phyloP scores from a whole-genome alignment of 1,284 basidiomycete species.

The Trichosporon ovoides region DNA sequence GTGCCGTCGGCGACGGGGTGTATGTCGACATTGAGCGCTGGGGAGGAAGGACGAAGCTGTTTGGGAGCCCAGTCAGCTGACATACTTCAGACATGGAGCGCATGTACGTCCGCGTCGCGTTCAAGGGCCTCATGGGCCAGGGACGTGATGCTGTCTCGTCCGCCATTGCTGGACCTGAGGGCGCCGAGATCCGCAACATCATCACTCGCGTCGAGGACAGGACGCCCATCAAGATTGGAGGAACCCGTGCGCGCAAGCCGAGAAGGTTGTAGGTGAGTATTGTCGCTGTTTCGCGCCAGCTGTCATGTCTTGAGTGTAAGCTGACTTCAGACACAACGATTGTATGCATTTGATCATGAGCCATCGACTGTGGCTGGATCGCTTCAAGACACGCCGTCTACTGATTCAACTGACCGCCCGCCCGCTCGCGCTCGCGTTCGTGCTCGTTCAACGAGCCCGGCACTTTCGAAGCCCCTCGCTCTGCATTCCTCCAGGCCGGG shows the following conservation, averaged over 20 bases:
- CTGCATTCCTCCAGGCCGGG: slow-evolving; percentile 34
- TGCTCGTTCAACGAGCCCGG: slow-evolving; percentile 13
- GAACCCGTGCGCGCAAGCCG: slow-evolving; percentile 71
- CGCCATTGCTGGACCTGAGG: slow-evolving; percentile 69
- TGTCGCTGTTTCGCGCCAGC: slow-evolving; percentile 59
- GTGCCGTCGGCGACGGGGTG: too few relatives aligned
- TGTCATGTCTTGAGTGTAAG: background rate
- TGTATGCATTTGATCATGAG: background rate
- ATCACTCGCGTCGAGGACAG: slow-evolving; percentile 69
- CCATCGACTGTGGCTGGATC: too few relatives aligned
- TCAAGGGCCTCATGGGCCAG: slow-evolving; percentile 70
- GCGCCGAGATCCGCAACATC: slow-evolving; percentile 57
- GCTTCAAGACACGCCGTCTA: too few relatives aligned
- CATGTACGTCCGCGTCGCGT: slow-evolving; percentile 54
- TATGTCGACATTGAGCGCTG: too few relatives aligned
- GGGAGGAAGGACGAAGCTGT: too few relatives aligned
- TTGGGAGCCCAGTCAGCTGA: background rate
- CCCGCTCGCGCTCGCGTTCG: background rate
- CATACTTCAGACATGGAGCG: slow-evolving; percentile 8
- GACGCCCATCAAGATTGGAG: slow-evolving; percentile 83
- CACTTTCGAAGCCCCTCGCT: slow-evolving; percentile 49
- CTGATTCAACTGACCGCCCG: background rate
- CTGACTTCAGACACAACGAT: background rate
- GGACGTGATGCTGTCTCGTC: slow-evolving; percentile 72
- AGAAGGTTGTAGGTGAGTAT: background rate